Evolutionary conservation across 2,329 filamentous ascomycete species (phyloP), one percentile per base, ranked within the genome.

Genomic region (Metarhizium humberi): DNA sequence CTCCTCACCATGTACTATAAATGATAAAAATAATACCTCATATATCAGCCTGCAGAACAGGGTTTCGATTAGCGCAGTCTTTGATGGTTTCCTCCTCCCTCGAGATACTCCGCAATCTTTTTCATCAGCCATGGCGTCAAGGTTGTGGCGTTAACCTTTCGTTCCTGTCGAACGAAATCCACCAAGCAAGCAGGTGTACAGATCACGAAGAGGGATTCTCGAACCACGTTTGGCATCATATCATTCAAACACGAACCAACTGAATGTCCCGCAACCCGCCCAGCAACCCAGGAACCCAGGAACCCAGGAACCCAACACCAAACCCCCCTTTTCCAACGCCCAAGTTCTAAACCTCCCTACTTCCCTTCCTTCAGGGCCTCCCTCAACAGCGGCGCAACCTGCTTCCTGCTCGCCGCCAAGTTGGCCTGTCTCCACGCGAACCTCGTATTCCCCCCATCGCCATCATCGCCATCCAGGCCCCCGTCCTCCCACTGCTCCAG

Each of bases 391-490:
- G 87, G 81, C 36, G 82, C 85, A 30, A 92, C 78, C 67, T 90
- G 84, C 69, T 88, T 87, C 60, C 85, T 74, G 62, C 83, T 86
- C 56, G 80, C 73, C 48, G 79, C 78, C 46, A 86, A 63, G 58
- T 79, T 78, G 20, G 76, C 74, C 71, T 92, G 88, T 61, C 71
- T 74, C 88, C 88, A 92, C 29, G 82, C 81, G 57, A 74, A 75
- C 62, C 82, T 76, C 74, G 76, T 81, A 52, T 73, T 66, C 2
- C 63, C 67, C 14, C 65, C 62, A 20, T 49, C 29, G n/a, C 63
- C 68, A 16, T 65, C 62, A 18, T 36, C 32, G 10, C 32, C n/a
- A n/a, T 82, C 76, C 52, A 83, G 63, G 50, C 64, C 61, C 0
- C 78, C 81, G 11, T 72, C 70, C 11, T 64, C 65, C 79, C 82